Evolutionary conservation across 2,329 filamentous ascomycete species (phyloP).

Genomic region (Trichocomaceae sp.): DNA sequence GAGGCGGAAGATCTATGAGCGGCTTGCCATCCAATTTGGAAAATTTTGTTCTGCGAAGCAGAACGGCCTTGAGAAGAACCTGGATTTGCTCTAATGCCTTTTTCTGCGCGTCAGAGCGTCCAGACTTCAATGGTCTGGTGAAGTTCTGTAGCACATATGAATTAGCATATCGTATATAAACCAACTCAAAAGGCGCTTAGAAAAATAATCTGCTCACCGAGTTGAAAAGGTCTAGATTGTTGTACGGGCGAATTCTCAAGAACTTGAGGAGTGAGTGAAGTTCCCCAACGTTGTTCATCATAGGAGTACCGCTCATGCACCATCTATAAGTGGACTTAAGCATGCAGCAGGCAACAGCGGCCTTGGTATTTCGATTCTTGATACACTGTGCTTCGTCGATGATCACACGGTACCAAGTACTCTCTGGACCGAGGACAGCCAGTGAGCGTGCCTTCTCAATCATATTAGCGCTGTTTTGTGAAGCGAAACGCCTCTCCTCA

Average conservation of each 20-base stretch:
- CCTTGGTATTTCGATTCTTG: conserved; percentile 64
- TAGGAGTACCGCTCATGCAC: conserved; percentile 74
- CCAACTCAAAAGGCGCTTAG: not conserved
- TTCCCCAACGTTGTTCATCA: conserved; percentile 81
- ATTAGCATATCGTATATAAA: not conserved
- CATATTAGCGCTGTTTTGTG: conserved; percentile 29
- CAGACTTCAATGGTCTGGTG: conserved; percentile 45
- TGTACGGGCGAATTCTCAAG: conserved; percentile 69
- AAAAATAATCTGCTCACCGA: conserved; percentile 36
- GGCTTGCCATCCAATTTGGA: conserved; percentile 73
- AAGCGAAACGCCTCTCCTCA: conserved; percentile 44
- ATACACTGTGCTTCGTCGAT: conserved; percentile 76
- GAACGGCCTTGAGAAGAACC: conserved; percentile 68
- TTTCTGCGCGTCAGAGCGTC: conserved; percentile 26
- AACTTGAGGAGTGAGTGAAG: conserved; percentile 73
- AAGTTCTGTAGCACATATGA: conserved; percentile 40
- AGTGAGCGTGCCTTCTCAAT: conserved; percentile 33
- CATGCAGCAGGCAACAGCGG: conserved; percentile 53
- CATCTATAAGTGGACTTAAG: conserved; percentile 59
- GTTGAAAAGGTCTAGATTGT: conserved; percentile 56
- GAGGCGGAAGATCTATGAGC: conserved; percentile 62
- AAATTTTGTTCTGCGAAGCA: conserved; percentile 75
- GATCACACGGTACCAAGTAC: conserved; percentile 62
- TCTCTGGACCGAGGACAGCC: conserved; percentile 55
- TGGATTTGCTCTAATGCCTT: conserved; percentile 65